These are phyloP conservation scores for Syzygium malaccense DNA, from an alignment of 441 rosid genomes.

Conservation along the genomic window DNA sequence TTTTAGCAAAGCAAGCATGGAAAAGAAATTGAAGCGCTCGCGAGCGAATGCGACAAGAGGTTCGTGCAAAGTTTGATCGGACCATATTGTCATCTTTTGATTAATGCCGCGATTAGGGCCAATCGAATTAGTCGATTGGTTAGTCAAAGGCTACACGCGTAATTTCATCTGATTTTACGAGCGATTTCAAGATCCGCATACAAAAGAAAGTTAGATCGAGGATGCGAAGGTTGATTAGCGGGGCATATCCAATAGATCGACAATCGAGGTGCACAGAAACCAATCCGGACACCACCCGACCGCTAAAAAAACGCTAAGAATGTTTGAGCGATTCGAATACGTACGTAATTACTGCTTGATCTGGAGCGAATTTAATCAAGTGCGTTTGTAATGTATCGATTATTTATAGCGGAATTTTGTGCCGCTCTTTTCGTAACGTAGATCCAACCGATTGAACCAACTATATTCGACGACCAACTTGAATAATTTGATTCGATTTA, in stretches of 20 bases:
- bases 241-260: background rate
- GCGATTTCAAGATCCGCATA: background rate
- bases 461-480: background rate
- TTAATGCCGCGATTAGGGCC: background rate
- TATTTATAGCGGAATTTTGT: background rate
- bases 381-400: background rate
- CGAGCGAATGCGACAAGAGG: background rate
- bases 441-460: background rate
- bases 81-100: background rate
- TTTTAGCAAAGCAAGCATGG: background rate
- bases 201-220: background rate
- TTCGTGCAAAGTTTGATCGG: background rate
- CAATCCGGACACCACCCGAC: no score
- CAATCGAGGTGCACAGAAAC: background rate
- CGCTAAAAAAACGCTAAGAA: no score
- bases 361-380: background rate
- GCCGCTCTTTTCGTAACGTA: background rate
- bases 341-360: accelerated
- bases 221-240: background rate
- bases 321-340: accelerated
- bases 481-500: no score
- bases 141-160: background rate
- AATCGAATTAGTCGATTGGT: background rate
- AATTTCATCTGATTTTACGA: background rate
- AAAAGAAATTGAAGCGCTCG: background rate